Evolutionary conservation across 306 rosid genomes (phyloP).

Genomic region (Calophaca sinica): DNA sequence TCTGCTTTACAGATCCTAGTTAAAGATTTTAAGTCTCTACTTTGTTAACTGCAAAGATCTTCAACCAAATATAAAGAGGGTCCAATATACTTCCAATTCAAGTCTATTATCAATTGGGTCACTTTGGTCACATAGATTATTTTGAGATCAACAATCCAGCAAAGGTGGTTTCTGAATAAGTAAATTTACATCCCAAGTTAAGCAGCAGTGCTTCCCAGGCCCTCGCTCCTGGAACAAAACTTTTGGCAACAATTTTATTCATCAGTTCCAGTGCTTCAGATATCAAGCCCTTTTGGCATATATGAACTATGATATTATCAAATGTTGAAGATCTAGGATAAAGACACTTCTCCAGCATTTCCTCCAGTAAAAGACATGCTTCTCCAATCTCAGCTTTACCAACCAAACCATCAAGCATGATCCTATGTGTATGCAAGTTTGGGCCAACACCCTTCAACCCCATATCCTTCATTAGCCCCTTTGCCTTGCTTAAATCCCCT

Average conservation of each 20-base stretch:
- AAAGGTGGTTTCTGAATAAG: constrained; percentile 53
- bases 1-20: too few relatives aligned
- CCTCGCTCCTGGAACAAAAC: constrained; percentile 57
- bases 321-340: constrained; percentile 59
- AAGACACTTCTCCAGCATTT: constrained; percentile 64
- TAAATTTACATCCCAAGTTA: constrained; percentile 46
- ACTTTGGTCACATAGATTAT: constrained; percentile 15
- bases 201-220: constrained; percentile 72
- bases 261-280: constrained; percentile 60
- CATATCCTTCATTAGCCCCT: constrained; percentile 65
- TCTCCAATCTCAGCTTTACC: constrained; percentile 61
- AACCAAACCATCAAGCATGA: constrained; percentile 68
- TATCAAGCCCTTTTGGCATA: constrained; percentile 65
- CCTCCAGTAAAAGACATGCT: constrained; percentile 65
- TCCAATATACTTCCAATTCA: neutral
- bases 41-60: neutral
- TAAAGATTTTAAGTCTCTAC: neutral
- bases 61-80: neutral
- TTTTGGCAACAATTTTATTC: constrained; percentile 53
- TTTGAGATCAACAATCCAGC: constrained; percentile 48
- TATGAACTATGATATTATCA: constrained; percentile 58
- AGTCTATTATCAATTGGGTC: too few relatives aligned
- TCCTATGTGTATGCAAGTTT: constrained; percentile 64
- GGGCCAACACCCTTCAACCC: constrained; percentile 59
- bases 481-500: constrained; percentile 55